Evolutionary conservation across 2,329 filamentous ascomycete genomes (phyloP), one percentile per base, ranked within the genome.

Genomic region (Mycosphaerelloides madeirae): DNA sequence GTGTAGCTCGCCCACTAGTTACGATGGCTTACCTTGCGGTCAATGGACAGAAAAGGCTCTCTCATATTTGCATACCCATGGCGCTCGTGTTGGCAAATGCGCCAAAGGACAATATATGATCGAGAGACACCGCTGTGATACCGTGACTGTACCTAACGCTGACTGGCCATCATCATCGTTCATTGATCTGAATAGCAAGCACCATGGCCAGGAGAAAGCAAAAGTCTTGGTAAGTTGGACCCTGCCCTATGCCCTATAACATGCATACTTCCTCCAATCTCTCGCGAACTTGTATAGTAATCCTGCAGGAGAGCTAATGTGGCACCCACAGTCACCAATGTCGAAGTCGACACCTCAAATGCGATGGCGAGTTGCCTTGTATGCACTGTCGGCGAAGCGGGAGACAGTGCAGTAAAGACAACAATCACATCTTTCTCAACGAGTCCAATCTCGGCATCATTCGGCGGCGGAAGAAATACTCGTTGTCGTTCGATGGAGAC

Each of bases 301-400:
- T 44, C 34, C 41, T 43, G 41, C 34, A 43, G 41, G 41, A 43
- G 33, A 15, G 31, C 22, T 35, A 16, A n/a, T 28, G 29, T 14
- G 32, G n/a, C 13, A 25, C 9, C 38, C n/a, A n/a, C n/a, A 48
- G 45, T 39, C 41, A 43, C 41, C 45, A 43, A 32, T 48, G 45
- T 37, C 32, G 45, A 12, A 29, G 35, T 9, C 31, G 45, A 36
- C 45, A 48, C 31, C 31, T 48, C n/a, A 41, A 43, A 15, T 48
- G 45, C 41, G 41, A 48, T 36, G 40, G 45, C 28, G 32, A 38
- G 33, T 14, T 31, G n/a, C 44, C 44, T 20, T 47, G 44, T 25
- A 29, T 36, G 20, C 35, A 38, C 22, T 48, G 45, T 37, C 35
- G 35, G 12, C 14, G 35, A 22, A 25, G 35, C 12, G 40, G 33